phyloP scores from a whole-genome alignment of 139 green algal genomes.

The Closterium sp. region DNA sequence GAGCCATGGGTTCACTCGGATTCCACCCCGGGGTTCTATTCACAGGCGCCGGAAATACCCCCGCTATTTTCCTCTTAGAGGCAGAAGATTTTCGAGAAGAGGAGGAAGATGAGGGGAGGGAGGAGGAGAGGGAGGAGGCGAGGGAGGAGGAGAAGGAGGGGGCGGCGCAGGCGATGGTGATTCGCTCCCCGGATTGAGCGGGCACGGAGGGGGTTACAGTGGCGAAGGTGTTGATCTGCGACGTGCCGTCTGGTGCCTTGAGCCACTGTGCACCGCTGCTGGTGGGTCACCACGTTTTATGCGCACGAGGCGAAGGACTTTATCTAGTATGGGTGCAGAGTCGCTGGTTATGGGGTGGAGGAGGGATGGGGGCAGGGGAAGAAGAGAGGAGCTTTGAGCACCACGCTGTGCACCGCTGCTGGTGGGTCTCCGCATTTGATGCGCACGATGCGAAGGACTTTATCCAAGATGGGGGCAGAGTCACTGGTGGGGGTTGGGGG shows the following conservation, averaged over 20 bases:
- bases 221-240: slow-evolving; percentile 21
- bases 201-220: slow-evolving; percentile 77
- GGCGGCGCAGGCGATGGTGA: slow-evolving; percentile 72
- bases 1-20: slow-evolving; percentile 74
- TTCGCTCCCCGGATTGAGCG: slow-evolving; percentile 68
- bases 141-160: slow-evolving; percentile 20
- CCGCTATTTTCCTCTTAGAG: background rate
- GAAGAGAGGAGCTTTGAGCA: background rate
- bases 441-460: background rate
- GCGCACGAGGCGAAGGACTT: background rate
- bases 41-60: slow-evolving; percentile 42
- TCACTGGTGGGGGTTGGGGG: no score
- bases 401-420: background rate
- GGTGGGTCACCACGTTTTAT: background rate
- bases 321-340: background rate
- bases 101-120: background rate
- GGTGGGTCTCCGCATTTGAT: background rate
- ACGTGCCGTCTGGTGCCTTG: slow-evolving; percentile 63
- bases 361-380: background rate
- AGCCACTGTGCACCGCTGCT: slow-evolving; percentile 36
- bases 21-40: slow-evolving; percentile 65
- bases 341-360: background rate
- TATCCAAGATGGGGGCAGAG: no score
- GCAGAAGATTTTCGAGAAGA: background rate
- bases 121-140: background rate